Percentiles rank a stretch among this genome's conserved stretches.
Conservation (phyloP, 2,329 filamentous ascomycete species). For the Tothia fuscella region DNA sequence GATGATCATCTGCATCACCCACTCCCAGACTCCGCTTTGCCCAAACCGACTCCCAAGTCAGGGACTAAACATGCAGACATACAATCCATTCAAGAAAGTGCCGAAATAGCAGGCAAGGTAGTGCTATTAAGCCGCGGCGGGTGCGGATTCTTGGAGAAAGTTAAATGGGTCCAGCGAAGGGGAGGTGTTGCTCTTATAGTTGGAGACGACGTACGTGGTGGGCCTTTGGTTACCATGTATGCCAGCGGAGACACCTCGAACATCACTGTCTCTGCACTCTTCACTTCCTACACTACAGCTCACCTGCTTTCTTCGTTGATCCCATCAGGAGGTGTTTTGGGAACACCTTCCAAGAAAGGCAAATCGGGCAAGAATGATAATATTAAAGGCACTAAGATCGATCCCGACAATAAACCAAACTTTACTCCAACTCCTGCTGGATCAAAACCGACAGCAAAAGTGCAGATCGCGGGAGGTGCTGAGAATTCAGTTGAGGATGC, state of each 20-base stretch:
- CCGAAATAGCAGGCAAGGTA: constrained; percentile 87
- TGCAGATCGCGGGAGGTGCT: constrained; percentile 15
- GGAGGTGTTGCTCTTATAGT: constrained; percentile 86
- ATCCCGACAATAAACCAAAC: constrained; percentile 12
- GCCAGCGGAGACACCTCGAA: constrained; percentile 94
- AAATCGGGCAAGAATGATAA: constrained; percentile 13
- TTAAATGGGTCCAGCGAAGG: constrained; percentile 88
- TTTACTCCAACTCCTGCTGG: constrained; percentile 16
- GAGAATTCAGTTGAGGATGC: background rate
- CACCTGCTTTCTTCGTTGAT: constrained; percentile 83
- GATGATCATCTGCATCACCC: constrained; percentile 69
- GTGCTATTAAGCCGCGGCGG: constrained; percentile 85
- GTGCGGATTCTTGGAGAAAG: constrained; percentile 93
- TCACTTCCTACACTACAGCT: constrained; percentile 89
- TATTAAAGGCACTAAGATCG: constrained; percentile 16
- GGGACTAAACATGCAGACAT: constrained; percentile 63
- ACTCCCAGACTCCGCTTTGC: constrained; percentile 31
- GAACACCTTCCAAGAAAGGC: constrained; percentile 6
- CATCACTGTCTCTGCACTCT: constrained; percentile 84
- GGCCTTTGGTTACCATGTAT: constrained; percentile 91
- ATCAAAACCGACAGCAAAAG: constrained; percentile 19
- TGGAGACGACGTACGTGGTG: constrained; percentile 82
- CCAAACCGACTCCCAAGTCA: constrained; percentile 15
- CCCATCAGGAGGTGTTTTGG: constrained; percentile 45
- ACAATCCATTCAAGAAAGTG: constrained; percentile 78